These are phyloP conservation scores for Penicillium coffeae DNA, from an alignment of 495 filamentous ascomycete genomes.

Conservation along the genomic window DNA sequence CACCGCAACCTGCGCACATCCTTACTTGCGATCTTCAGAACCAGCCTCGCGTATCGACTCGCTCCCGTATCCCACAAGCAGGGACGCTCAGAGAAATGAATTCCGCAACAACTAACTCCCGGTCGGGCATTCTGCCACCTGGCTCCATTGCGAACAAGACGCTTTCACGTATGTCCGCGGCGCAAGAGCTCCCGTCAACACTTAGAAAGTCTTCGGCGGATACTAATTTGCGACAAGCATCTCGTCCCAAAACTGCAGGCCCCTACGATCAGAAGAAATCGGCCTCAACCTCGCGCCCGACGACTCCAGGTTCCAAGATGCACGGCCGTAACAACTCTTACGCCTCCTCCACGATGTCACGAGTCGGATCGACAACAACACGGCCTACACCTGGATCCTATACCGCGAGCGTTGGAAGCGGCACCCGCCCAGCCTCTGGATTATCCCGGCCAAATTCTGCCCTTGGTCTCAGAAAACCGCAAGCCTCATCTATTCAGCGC, in stretches of 20 bases:
- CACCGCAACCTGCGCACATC: slow-evolving; percentile 7
- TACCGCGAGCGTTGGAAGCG: slow-evolving; percentile 54
- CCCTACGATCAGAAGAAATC: slow-evolving; percentile 35
- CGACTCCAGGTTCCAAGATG: slow-evolving; percentile 35
- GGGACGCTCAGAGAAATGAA: slow-evolving; percentile 53
- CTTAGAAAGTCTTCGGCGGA: too few relatives aligned
- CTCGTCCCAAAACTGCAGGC: slow-evolving; percentile 50
- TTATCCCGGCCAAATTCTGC: slow-evolving; percentile 47
- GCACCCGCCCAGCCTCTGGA: slow-evolving; percentile 45
- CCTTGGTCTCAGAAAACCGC: slow-evolving; percentile 36
- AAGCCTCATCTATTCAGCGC: slow-evolving; percentile 44
- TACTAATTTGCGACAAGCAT: too few relatives aligned
- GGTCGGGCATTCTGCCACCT: slow-evolving; percentile 51
- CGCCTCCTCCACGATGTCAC: slow-evolving; percentile 40
- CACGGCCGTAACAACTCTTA: slow-evolving; percentile 41
- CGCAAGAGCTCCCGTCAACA: slow-evolving; percentile 9
- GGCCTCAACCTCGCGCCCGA: slow-evolving; percentile 27
- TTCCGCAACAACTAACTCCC: slow-evolving; percentile 65
- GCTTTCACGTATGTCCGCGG: slow-evolving; percentile 29
- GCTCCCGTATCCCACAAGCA: slow-evolving; percentile 34
- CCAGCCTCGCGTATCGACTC: slow-evolving; percentile 26
- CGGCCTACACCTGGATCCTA: slow-evolving; percentile 50
- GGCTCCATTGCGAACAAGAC: slow-evolving; percentile 39
- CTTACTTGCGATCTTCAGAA: slow-evolving; percentile 10
- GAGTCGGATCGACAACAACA: slow-evolving; percentile 44